Evolutionary conservation across 805 yeast genomes (phyloP).

Genomic region (Ogataea ganodermae): DNA sequence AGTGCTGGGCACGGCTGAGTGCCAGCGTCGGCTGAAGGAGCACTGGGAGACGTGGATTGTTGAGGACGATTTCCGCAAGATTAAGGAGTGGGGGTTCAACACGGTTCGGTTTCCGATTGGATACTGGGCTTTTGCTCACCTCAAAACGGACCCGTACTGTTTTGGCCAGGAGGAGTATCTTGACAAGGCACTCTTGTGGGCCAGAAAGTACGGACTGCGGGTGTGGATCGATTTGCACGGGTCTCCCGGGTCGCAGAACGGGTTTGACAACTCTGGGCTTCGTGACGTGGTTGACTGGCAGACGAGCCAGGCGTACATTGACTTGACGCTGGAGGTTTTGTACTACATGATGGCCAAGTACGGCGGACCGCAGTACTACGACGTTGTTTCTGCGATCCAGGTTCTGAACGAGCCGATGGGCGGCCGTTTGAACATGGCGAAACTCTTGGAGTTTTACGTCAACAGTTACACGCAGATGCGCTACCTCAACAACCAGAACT

Average conservation of each 20-base stretch:
- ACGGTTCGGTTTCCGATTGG: slow-evolving; percentile 79
- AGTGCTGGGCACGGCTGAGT: slow-evolving; percentile 48
- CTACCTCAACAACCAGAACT: slow-evolving; percentile 37
- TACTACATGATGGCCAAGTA: slow-evolving; percentile 52
- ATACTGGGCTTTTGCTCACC: slow-evolving; percentile 70
- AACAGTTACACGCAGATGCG: slow-evolving; percentile 48
- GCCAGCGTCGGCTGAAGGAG: slow-evolving; percentile 41
- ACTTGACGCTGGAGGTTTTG: slow-evolving; percentile 52
- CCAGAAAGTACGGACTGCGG: slow-evolving; percentile 55
- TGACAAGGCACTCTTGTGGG: slow-evolving; percentile 69
- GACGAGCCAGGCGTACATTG: slow-evolving; percentile 40
- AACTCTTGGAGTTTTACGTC: slow-evolving; percentile 41
- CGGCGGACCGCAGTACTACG: slow-evolving; percentile 48
- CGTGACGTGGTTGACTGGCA: slow-evolving; percentile 53
- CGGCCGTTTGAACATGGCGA: slow-evolving; percentile 46
- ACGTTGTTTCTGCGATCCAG: slow-evolving; percentile 69
- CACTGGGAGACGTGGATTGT: slow-evolving; percentile 65
- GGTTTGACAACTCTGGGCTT: slow-evolving; percentile 79
- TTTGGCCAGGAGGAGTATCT: slow-evolving; percentile 66
- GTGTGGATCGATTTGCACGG: slow-evolving; percentile 82
- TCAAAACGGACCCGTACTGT: slow-evolving; percentile 60
- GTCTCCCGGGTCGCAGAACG: slow-evolving; percentile 83
- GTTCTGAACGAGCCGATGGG: slow-evolving; percentile 74
- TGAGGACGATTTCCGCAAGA: slow-evolving; percentile 57
- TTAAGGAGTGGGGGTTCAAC: slow-evolving; percentile 57